Base-by-base conservation (phyloP, 2,329 filamentous ascomycete species). In the Immersiporthe knoxdaviesiana region DNA sequence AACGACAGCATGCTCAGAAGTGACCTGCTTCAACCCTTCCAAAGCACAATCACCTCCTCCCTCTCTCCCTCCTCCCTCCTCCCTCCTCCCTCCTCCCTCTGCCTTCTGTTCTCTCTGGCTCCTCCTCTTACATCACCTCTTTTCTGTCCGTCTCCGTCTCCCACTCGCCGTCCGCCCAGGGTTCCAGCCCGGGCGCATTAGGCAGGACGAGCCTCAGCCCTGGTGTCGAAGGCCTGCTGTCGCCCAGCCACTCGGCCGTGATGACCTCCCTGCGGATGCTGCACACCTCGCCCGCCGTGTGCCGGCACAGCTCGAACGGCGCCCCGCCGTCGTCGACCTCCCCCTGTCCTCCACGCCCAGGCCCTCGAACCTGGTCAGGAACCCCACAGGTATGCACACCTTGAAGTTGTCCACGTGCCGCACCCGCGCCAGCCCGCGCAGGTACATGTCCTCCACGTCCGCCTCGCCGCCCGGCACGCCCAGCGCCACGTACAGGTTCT, bases 401-500 rank as follows among this genome's bases (percentile, higher is more conserved):
- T 69, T 71, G 44, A 71, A 69, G 60, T 69, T 71, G 6, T 27
- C 35, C 37, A 50, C 63, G 32, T 69, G 60, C 37, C 69, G 37
- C 41, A 71, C 64, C 11, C 61, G 14, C 41, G 61, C 24, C 56
- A 70, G 59, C 30, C 37, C 67, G 24, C 47, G 35, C 30, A 71
- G 64, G 64, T 71, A 71, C 30, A 64, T 62, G 30, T 63, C 70
- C 67, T 71, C 70, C 44, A 69, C 54, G 24, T 62, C 56, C 39
- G 50, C 64, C 47, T 56, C 64, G 37, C 61, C 63, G 50, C 59
- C 61, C 39, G 60, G 63, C 60, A 71, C 63, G 8, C 67, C 64
- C 37, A 71, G 67, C 50, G 67, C 70, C 52, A 71, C 67, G 61
- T 71, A 71, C 60, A 71, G 67, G 61, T 71, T 69, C 47, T 64